phyloP scores from a whole-genome alignment of 148 eudicot species.

The Rheum nobile region DNA sequence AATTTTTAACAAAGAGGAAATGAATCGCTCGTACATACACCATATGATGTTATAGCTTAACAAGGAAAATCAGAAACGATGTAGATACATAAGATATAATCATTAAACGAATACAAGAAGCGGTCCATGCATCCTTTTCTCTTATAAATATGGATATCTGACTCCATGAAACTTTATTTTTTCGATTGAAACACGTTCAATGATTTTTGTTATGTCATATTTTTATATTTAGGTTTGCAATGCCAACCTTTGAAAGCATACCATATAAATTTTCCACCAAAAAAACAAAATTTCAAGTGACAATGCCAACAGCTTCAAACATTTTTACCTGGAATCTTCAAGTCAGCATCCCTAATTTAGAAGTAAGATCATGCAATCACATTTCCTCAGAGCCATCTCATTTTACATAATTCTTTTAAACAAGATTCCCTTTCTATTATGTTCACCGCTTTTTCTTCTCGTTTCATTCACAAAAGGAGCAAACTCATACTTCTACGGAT shows the following conservation, averaged over 20 bases:
- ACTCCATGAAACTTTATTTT: background rate
- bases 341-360: background rate
- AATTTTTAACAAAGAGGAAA: background rate
- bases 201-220: background rate
- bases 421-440: background rate
- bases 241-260: background rate
- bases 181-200: background rate
- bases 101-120: background rate
- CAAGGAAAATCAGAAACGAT: background rate
- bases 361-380: constrained; percentile 1
- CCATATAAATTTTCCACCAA: background rate
- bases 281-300: background rate
- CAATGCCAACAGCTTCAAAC: background rate
- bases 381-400: background rate
- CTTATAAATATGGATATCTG: background rate
- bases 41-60: background rate
- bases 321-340: background rate
- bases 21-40: background rate
- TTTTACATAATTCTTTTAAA: background rate
- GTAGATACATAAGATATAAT: background rate
- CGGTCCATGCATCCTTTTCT: background rate
- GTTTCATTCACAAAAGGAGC: background rate
- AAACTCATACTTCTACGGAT: background rate
- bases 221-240: background rate
- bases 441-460: too few relatives aligned